Base-by-base conservation (phyloP, 2,329 filamentous ascomycete species). In the Ophiosphaerella korrae region DNA sequence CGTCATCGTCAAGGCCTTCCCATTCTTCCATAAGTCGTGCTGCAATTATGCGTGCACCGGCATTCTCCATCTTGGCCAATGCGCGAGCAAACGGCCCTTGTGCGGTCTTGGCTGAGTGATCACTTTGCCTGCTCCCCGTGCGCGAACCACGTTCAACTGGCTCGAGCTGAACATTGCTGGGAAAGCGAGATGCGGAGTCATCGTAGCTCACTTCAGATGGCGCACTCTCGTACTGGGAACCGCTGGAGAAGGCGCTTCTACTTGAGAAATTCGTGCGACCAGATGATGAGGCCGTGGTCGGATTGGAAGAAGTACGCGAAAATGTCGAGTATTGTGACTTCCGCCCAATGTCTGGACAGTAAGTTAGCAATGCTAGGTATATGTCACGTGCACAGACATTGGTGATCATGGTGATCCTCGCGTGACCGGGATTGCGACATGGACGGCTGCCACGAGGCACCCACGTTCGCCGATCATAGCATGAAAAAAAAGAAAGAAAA, bases 1-100 rank as follows among this genome's bases (percentile, higher is more conserved):
- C 61, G 24, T 67, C 64, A 21, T 65, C 63, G 6, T 62, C 61
- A 12, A 67, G 55, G 12, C 60, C 61, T 32, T 66, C 63, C 64
- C 64, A 67, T 36, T 67, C 64, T 50, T 67, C 64, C 13, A 59
- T 63, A 40, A 67, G 41, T 1, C 64, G 55, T 18, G 62, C 50
- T 13, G 61, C 59, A 42, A 64, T 58, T 38, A 67, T 67, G 50
- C 63, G 62, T 18, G 61, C 44, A 32, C 64, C 57, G 11, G 63
- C 64, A 39, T 49, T 57, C 40, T 66, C 59, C 60, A 67, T 67
- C 53, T 66, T 67, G 7, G 57, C 55, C 34, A 67, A 35, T 3
- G 61, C 61, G 16, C 64, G 62, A 5, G 57, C 53, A 39, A 67
- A 66, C 11, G 63, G 64, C 3, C 52, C 52, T 40, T 57, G 56